These are phyloP conservation scores for Acacia confusa DNA, from an alignment of 306 rosid species.

Conservation along the genomic window DNA sequence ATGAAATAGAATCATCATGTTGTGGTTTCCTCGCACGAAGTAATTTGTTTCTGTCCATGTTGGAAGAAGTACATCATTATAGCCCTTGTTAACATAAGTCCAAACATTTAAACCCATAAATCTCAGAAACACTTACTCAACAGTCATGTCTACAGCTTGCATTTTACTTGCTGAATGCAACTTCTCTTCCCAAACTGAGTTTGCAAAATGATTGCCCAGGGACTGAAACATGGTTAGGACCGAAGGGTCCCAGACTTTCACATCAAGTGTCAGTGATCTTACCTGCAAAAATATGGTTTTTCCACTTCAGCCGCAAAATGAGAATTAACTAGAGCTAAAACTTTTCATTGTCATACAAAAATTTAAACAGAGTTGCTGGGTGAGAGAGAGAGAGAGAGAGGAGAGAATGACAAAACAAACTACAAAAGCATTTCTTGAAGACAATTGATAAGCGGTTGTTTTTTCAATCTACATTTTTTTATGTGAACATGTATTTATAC, in stretches of 20 bases:
- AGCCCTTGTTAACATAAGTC: slow-evolving; percentile 32
- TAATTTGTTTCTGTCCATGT: slow-evolving; percentile 37
- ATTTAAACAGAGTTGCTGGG: background rate
- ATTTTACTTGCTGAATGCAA: slow-evolving; percentile 45
- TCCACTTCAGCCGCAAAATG: slow-evolving; percentile 33
- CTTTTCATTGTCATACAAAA: background rate
- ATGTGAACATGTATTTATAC: slow-evolving; percentile 1
- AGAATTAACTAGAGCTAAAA: slow-evolving; percentile 10
- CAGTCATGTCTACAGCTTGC: slow-evolving; percentile 38
- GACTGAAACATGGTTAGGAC: slow-evolving; percentile 65
- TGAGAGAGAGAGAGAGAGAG: background rate
- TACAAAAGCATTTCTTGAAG: slow-evolving; percentile 2
- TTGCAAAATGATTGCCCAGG: slow-evolving; percentile 62
- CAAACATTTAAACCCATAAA: slow-evolving; percentile 24
- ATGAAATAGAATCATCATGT: slow-evolving; percentile 58
- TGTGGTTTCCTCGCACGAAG: slow-evolving; percentile 54
- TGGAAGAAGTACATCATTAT: slow-evolving; percentile 47
- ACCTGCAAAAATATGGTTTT: slow-evolving; percentile 52
- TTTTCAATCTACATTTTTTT: background rate
- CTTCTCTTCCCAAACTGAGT: slow-evolving; percentile 80
- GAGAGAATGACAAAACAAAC: background rate
- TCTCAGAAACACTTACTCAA: slow-evolving; percentile 45
- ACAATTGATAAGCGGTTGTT: background rate
- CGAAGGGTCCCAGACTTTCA: slow-evolving; percentile 76
- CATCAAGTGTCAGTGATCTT: slow-evolving; percentile 82